Conservation (phyloP, 805 yeast genomes). For the Wickerhamiella alocasiicola region DNA sequence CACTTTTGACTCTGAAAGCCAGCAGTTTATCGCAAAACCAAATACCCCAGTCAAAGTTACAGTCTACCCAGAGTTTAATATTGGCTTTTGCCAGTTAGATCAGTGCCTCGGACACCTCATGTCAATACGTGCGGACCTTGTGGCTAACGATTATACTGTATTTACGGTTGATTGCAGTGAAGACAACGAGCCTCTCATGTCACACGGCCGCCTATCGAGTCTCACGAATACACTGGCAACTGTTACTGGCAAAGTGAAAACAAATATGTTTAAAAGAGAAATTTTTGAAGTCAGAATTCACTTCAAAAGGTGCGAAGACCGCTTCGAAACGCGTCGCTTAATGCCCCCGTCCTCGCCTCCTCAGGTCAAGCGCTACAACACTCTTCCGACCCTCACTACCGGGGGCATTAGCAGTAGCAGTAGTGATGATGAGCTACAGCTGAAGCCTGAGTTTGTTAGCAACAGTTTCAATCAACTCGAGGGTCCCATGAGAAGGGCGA, state of each 20-base stretch:
- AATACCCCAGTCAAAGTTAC: slow-evolving; percentile 17
- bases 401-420: too few relatives aligned
- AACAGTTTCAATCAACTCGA: slow-evolving; percentile 6
- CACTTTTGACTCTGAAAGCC: slow-evolving; percentile 27
- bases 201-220: slow-evolving; percentile 29
- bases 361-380: slow-evolving; percentile 4
- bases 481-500: slow-evolving; percentile 5
- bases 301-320: slow-evolving; percentile 4
- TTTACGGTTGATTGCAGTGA: slow-evolving; percentile 32
- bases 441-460: slow-evolving; percentile 2
- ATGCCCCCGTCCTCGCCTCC: slow-evolving; percentile 9
- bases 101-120: slow-evolving; percentile 27
- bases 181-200: slow-evolving; percentile 29
- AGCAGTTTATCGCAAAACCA: slow-evolving; percentile 28
- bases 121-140: slow-evolving; percentile 29
- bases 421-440: slow-evolving; percentile 1
- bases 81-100: slow-evolving; percentile 26
- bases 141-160: slow-evolving; percentile 28
- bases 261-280: slow-evolving; percentile 3
- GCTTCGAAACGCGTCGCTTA: background rate
- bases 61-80: slow-evolving; percentile 17
- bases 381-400: background rate
- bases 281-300: slow-evolving; percentile 11
- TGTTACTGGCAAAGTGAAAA: slow-evolving; percentile 9
- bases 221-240: slow-evolving; percentile 5